Base-by-base conservation (phyloP, 164 flowering plant genomes). In the Magnolia kwangsiensis region DNA sequence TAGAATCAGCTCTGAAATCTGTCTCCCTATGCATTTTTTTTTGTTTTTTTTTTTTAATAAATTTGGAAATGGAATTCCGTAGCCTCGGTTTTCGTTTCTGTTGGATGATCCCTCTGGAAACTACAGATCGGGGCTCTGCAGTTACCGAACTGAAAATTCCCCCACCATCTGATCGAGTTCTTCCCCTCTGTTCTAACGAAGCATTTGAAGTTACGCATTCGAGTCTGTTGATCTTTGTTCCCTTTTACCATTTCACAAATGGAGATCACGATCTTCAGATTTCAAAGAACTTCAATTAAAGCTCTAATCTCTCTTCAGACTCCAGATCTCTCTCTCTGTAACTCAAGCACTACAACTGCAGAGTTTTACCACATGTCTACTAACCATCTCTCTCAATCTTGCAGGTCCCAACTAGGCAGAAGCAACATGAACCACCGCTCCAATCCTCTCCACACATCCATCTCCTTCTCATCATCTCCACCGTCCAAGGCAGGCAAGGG, bases 401-500 rank as follows among this genome's bases (percentile, higher is more conserved):
- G 61, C 61, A 55, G 61, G 61, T 55, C 16, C 8, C 18, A 55
- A 55, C 18, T 55, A 55, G 18, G 9, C 13, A 10, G 3, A 7
- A 16, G 18, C 16, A 55, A 13, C 8, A 67, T 67, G 71, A 67
- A 67, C 18, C 71, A 67, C 71, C 50, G 71, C 24, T 67, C 71
- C 45, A 67, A 67, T 67, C 71, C 71, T 18, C 71, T 67, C 19
- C 71, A 67, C 31, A 67, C 71, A 14, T 67, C 71, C 0, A 13
- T 67, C 7, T 67, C n/a, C 6, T 67, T 67, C 71, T 24, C 45
- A 7, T 67, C 71, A 3, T 18, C 71, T 2, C 50, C 50, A 1
- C 49, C 64, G 29, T 69, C 75, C 21, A 66, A 71, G 91, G 49
- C 61, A 16, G 61, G 61, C 13, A 55, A 55, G 61, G 61, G 61